Evolutionary conservation across 768 basidiomycete genomes (phyloP).

Genomic region (Leucocoprinus leucothites): DNA sequence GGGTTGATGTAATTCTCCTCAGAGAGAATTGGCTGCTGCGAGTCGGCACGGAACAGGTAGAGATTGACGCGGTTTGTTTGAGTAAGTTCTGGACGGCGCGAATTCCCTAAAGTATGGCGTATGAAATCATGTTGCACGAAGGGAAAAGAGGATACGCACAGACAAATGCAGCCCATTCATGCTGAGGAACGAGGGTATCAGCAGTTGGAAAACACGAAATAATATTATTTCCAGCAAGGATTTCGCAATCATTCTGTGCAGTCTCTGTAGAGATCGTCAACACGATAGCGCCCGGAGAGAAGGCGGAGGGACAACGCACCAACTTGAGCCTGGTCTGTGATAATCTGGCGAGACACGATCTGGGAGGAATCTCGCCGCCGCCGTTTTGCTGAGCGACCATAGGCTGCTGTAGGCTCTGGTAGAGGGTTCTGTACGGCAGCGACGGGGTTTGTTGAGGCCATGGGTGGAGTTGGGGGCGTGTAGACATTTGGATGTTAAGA

Average conservation of each 20-base stretch:
- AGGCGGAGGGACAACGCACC: constrained; percentile 21
- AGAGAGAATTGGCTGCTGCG: constrained; percentile 44
- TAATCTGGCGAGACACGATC: constrained; percentile 32
- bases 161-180: constrained; percentile 72
- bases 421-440: constrained; percentile 4
- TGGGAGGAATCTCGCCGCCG: constrained; percentile 11
- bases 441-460: constrained; percentile 18
- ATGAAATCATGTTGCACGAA: constrained; percentile 13
- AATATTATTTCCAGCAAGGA: constrained; percentile 63
- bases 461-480: constrained; percentile 15
- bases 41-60: constrained; percentile 76
- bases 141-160: constrained; percentile 50
- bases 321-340: constrained; percentile 34
- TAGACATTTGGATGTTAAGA: neutral
- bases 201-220: constrained; percentile 73
- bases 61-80: constrained; percentile 67
- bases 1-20: constrained; percentile 42
- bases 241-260: constrained; percentile 50
- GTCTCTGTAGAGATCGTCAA: constrained; percentile 20
- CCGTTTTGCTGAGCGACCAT: constrained; percentile 16
- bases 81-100: constrained; percentile 59
- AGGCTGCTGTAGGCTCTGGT: constrained; percentile 7
- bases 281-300: constrained; percentile 4
- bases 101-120: constrained; percentile 59
- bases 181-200: constrained; percentile 60